These are phyloP conservation scores for Mucor piriformis DNA, from an alignment of 371 early-diverging fungal genomes.

Conservation along the genomic window DNA sequence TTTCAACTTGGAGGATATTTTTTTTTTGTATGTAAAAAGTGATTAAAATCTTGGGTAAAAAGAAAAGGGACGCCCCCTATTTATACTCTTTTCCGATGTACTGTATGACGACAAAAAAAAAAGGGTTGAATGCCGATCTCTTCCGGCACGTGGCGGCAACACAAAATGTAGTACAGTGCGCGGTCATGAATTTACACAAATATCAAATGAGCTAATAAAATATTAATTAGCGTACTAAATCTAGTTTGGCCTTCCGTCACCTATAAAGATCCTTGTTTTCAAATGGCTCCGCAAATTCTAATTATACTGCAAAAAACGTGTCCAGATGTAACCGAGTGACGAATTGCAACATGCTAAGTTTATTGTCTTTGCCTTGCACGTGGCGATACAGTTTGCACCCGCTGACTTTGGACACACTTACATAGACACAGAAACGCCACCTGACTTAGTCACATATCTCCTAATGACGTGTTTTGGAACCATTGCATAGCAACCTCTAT, in stretches of 20 bases:
- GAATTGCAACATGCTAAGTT: neutral
- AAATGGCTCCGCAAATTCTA: neutral
- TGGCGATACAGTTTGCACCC: neutral
- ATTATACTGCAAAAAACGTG: constrained; percentile 11
- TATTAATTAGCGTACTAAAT: no score
- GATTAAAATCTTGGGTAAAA: neutral
- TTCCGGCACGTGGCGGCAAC: constrained; percentile 24
- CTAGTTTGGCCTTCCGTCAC: no score
- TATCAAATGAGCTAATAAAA: no score
- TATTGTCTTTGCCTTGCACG: constrained; percentile 5
- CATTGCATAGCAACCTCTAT: no score
- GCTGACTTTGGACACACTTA: neutral
- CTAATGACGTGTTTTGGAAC: neutral
- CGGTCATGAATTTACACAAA: neutral
- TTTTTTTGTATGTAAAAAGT: no score
- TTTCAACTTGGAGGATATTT: no score
- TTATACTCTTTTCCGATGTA: neutral
- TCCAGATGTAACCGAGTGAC: neutral
- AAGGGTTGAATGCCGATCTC: constrained; percentile 18
- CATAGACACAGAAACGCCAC: no score
- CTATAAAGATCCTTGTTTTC: no score
- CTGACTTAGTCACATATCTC: no score
- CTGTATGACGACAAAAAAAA: neutral
- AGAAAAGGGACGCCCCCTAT: neutral
- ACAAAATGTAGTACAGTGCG: neutral